A percentile compares a stretch with the other conserved stretches of the same genome.
phyloP scores from a whole-genome alignment of 2,329 filamentous ascomycete genomes.

The Xylariaceae sp. region DNA sequence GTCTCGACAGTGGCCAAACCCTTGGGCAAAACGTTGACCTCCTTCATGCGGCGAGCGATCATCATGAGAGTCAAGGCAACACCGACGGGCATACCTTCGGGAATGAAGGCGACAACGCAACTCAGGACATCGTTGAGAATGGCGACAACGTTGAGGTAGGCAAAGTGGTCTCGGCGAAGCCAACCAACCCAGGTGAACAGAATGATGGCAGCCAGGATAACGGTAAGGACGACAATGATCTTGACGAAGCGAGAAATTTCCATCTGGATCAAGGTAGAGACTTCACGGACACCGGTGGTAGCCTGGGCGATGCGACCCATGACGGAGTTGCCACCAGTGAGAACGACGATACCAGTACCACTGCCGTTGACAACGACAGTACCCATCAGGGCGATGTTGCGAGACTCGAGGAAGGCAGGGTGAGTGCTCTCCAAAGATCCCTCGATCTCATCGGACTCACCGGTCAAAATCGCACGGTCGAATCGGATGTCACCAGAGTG shows the following conservation, averaged over 20 bases:
- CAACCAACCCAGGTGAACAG: neutral
- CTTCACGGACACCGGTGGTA: neutral
- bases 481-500: neutral
- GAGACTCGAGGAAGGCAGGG: neutral
- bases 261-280: neutral
- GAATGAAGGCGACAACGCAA: constrained; percentile 1
- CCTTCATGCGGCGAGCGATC: neutral
- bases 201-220: neutral
- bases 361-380: constrained; percentile 1
- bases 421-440: neutral
- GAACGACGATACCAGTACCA: constrained; percentile 1
- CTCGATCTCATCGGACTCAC: constrained; percentile 1
- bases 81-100: constrained; percentile 3
- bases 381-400: neutral
- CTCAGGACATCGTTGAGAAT: constrained; percentile 2
- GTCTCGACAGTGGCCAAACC: constrained; percentile 1
- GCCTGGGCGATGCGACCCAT: constrained; percentile 2
- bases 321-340: constrained; percentile 3
- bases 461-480: constrained; percentile 2
- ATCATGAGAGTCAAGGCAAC: constrained; percentile 1
- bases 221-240: neutral
- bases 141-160: neutral
- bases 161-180: neutral
- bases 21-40: constrained; percentile 2
- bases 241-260: constrained; percentile 4